Conservation (phyloP, 2,329 filamentous ascomycete genomes). For the Chrysoporthe cubensis region DNA sequence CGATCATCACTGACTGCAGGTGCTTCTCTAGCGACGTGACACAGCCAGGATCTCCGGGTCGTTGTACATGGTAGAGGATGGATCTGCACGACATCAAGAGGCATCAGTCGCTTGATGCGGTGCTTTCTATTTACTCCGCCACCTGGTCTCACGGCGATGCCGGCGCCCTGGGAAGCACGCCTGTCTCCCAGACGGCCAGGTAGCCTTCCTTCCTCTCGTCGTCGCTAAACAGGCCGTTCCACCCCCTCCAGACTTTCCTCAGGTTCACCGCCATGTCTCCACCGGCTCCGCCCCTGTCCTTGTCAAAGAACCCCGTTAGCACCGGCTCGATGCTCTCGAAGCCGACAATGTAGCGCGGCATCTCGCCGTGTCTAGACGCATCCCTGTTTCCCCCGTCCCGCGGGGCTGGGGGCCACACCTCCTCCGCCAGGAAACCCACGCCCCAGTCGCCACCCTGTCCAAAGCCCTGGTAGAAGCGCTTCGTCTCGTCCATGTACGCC, state of each 20-base stretch:
- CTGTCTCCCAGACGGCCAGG: slow-evolving; percentile 64
- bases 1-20: no score
- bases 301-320: slow-evolving; percentile 50
- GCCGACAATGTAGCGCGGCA: slow-evolving; percentile 63
- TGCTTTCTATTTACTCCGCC: neutral
- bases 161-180: slow-evolving; percentile 31
- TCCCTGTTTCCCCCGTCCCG: neutral
- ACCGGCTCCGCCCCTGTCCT: slow-evolving; percentile 39
- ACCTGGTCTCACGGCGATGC: neutral
- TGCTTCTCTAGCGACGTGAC: no score
- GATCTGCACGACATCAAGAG: neutral
- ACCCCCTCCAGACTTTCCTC: slow-evolving; percentile 57
- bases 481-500: slow-evolving; percentile 84
- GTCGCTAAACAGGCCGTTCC: slow-evolving; percentile 67
- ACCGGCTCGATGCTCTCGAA: slow-evolving; percentile 61
- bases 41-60: no score
- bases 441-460: slow-evolving; percentile 33
- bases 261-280: slow-evolving; percentile 47
- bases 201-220: slow-evolving; percentile 60
- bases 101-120: neutral
- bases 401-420: slow-evolving; percentile 50
- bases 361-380: slow-evolving; percentile 26
- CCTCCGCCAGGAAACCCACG: slow-evolving; percentile 55
- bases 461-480: slow-evolving; percentile 78
- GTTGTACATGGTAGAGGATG: neutral